A percentile compares a stretch with the other conserved stretches of the same genome.
These are phyloP conservation scores for Phytophthora lateralis DNA, from an alignment of 352 stramenopile genomes.

Conservation along the genomic window DNA sequence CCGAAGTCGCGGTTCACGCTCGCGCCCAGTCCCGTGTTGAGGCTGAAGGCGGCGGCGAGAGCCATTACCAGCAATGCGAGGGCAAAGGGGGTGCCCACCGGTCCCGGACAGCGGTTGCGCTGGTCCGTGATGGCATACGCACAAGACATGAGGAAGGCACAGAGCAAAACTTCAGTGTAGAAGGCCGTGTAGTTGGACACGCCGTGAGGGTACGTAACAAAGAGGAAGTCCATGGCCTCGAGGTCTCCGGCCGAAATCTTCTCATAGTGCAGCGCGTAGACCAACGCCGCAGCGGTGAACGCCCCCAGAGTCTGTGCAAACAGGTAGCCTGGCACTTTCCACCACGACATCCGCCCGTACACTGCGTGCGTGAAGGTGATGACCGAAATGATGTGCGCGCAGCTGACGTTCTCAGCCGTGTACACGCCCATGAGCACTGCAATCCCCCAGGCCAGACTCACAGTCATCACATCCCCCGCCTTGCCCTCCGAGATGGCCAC, in stretches of 20 bases:
- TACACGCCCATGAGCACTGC: slow-evolving; percentile 54
- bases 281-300: slow-evolving; percentile 17
- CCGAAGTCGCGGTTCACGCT: slow-evolving; percentile 45
- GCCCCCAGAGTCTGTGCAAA: slow-evolving; percentile 40
- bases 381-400: slow-evolving; percentile 51
- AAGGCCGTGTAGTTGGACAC: slow-evolving; percentile 19
- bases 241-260: neutral
- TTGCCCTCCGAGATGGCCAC: slow-evolving; percentile 40
- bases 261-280: slow-evolving; percentile 21
- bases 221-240: neutral
- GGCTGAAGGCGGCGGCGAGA: slow-evolving; percentile 37
- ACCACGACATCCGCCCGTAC: slow-evolving; percentile 41
- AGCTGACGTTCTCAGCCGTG: slow-evolving; percentile 36
- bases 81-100: slow-evolving; percentile 19
- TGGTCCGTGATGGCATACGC: slow-evolving; percentile 33
- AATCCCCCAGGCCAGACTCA: slow-evolving; percentile 61
- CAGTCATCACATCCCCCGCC: slow-evolving; percentile 53
- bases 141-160: slow-evolving; percentile 23
- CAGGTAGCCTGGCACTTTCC: slow-evolving; percentile 41
- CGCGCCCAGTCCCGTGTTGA: slow-evolving; percentile 44
- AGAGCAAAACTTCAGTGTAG: slow-evolving; percentile 23
- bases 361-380: slow-evolving; percentile 44
- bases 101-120: slow-evolving; percentile 25
- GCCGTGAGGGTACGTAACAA: slow-evolving; percentile 13
- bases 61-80: slow-evolving; percentile 35